These are phyloP conservation scores for Thamnidium elegans DNA, from an alignment of 192 early-diverging fungal genomes.

Conservation along the genomic window DNA sequence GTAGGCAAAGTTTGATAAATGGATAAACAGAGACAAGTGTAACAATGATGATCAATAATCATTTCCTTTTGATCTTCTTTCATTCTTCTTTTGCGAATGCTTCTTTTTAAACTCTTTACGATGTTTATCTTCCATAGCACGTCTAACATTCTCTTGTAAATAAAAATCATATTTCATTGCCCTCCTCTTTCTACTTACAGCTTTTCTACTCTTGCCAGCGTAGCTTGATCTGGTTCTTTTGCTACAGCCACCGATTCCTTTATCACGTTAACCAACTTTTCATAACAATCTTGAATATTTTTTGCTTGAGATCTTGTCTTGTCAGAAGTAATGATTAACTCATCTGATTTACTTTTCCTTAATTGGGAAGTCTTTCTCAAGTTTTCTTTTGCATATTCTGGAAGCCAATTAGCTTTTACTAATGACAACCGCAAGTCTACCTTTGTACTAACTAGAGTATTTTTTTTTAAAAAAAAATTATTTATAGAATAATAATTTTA, in stretches of 20 bases:
- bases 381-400: slow-evolving; percentile 61
- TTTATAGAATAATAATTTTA: not conserved
- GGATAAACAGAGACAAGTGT: too few relatives aligned
- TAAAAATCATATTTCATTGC: slow-evolving; percentile 2
- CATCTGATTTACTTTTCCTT: slow-evolving; percentile 65
- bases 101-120: slow-evolving; percentile 62
- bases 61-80: slow-evolving; percentile 47
- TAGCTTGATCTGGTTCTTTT: slow-evolving; percentile 61
- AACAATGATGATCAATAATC: slow-evolving; percentile 31
- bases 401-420: slow-evolving; percentile 69
- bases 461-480: not conserved
- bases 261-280: slow-evolving; percentile 63
- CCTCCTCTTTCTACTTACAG: slow-evolving; percentile 40
- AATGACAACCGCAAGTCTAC: slow-evolving; percentile 75
- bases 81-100: slow-evolving; percentile 64
- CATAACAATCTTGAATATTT: slow-evolving; percentile 80
- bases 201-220: slow-evolving; percentile 55
- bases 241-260: slow-evolving; percentile 61
- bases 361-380: slow-evolving; percentile 33
- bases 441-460: slow-evolving; percentile 71
- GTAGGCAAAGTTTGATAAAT: too few relatives aligned
- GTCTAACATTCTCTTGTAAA: not conserved
- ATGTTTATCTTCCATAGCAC: slow-evolving; percentile 44
- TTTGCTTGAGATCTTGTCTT: slow-evolving; percentile 68
- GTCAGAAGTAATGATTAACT: slow-evolving; percentile 75